Base-by-base conservation (phyloP, 2,329 filamentous ascomycete genomes). In the Curvularia verruculosa region DNA sequence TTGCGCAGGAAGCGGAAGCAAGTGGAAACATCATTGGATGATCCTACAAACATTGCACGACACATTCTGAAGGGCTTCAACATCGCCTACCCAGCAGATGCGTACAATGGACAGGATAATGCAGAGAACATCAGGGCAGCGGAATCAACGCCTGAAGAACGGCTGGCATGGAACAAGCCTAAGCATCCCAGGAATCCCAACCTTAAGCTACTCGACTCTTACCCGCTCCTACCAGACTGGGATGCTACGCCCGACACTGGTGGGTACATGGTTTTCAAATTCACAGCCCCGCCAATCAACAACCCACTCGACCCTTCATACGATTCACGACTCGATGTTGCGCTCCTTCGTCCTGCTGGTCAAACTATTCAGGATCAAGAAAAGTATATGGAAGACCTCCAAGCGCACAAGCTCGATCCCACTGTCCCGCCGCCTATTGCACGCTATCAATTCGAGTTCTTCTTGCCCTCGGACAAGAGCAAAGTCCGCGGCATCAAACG, bases 21-120 rank as follows among this genome's bases (percentile, higher is more conserved):
- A 2, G 70, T 66, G 13, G 71, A 77, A 36, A 65, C 75, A 31
- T 75, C 78, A 29, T 77, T 82, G 60, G 85, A 88, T 59, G 84
- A 88, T 65, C 85, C 85, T 0, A 78, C 82, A 54, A 83, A 87
- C 65, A 83, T 88, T 66, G 81, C 86, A 64, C 81, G 85, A 60
- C 82, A 84, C 60, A 83, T 87, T 48, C 75, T 84, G 57, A 88
- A 88, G 68, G 85, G 85, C 54, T 89, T 88, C 71, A 84, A 88
- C 69, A 79, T 88, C 53, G 86, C 86, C 12, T 86, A 88, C 36
- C 85, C 86, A 12, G 81, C 86, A 61, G 56, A 88, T 82, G 73
- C 87, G 78, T 80, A 90, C 88, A 81, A 85, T 82, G 81, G 86
- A 78, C 78, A 88, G 83, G 84, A 91, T 86, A 82, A 79, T 19